A percentile compares a stretch with the other conserved stretches of the same genome.
These are phyloP conservation scores for Penicillium sp. DNA, from an alignment of 2,329 filamentous ascomycete species.

Conservation along the genomic window DNA sequence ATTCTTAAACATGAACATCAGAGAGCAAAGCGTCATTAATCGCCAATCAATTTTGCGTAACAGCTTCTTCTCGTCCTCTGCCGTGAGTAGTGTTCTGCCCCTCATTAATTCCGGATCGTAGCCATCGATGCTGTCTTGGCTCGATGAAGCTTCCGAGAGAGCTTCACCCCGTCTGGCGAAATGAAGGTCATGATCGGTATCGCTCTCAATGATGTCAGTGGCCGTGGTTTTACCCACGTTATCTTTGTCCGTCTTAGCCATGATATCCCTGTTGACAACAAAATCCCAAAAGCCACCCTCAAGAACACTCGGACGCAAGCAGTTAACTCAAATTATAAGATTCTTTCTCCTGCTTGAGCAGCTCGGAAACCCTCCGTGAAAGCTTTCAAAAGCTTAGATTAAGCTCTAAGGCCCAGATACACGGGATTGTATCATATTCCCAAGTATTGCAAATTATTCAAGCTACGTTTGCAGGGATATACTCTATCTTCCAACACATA, in stretches of 20 bases:
- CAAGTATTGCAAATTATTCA: constrained; percentile 10
- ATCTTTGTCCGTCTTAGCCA: constrained; percentile 2
- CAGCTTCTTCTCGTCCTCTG: constrained; percentile 48
- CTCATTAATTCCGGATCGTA: constrained; percentile 35
- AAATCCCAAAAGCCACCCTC: background rate
- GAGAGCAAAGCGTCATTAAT: constrained; percentile 42
- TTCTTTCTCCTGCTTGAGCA: background rate
- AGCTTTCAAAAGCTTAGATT: background rate
- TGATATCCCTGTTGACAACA: background rate
- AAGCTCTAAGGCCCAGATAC: background rate
- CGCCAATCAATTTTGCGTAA: constrained; percentile 47
- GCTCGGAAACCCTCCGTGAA: constrained; percentile 7
- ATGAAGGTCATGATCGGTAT: constrained; percentile 15
- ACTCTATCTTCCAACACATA: too few relatives aligned
- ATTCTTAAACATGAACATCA: constrained; percentile 34
- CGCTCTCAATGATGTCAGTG: constrained; percentile 1
- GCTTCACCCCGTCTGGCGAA: constrained; percentile 21
- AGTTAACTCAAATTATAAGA: background rate
- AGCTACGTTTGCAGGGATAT: background rate
- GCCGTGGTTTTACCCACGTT: constrained; percentile 1
- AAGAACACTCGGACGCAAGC: background rate
- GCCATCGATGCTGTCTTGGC: constrained; percentile 23
- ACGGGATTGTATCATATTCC: constrained; percentile 10
- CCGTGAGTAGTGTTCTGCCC: constrained; percentile 34
- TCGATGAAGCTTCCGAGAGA: constrained; percentile 10